Base-by-base conservation (phyloP, 73 alveolate species). In the Vitrella brassicaformis region DNA sequence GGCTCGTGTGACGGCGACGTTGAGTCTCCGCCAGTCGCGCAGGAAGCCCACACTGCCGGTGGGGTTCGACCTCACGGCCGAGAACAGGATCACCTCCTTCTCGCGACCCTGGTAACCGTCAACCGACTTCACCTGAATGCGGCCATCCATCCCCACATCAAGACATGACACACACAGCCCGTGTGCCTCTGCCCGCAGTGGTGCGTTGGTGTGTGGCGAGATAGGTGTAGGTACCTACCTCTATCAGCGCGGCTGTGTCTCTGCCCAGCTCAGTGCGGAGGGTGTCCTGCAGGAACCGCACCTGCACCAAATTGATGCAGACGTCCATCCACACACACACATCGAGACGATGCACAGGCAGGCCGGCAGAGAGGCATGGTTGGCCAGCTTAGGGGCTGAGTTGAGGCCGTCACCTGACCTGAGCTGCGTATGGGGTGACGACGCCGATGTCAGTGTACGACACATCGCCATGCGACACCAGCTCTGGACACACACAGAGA, bases 71-170 rank as follows among this genome's bases (percentile, higher is more conserved):
- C 94, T 81, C 47, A 88, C 94, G 64, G 86, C 80, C 47, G 89
- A 78, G 68, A 88, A 70, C 47, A 84, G 66, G 39, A 88, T 88
- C 75, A 84, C 67, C 78, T 79, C 84, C 78, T 80, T 78, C 76
- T 75, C 88, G 79, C 89, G 73, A 39, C 94, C 94, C 70, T 88
- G 94, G 68, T 79, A 88, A 66, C 87, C 86, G 71, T 88, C 94
- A 29, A 88, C 89, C 8, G 94, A 83, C 27, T 87, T 76, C 64
- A 88, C 86, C 27, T n/a, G n/a, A n/a, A n/a, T n/a, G n/a, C n/a
- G n/a, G n/a, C n/a, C n/a, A n/a, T n/a, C n/a, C n/a, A n/a, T n/a
- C n/a, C n/a, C n/a, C n/a, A n/a, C n/a, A n/a, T n/a, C n/a, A n/a
- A n/a, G n/a, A n/a, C n/a, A n/a, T n/a, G 56, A 39, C 56, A 39